Evolutionary conservation across 108 stramenopile species (phyloP), one percentile per base, ranked within the genome.

Genomic region (Conticribra guillardii): DNA sequence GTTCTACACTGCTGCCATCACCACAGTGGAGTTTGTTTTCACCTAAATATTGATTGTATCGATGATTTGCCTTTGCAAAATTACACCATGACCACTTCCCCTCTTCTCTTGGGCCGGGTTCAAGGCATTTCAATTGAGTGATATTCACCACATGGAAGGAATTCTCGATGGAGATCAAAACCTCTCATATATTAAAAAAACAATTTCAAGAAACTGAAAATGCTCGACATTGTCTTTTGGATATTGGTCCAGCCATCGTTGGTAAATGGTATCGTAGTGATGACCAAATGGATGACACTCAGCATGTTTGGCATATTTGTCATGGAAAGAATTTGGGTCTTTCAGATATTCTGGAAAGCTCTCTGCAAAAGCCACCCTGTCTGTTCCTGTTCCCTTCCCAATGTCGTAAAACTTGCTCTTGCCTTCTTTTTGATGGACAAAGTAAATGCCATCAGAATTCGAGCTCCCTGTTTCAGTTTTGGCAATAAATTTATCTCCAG

Each of bases 1-100:
- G 66, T 2, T 62, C 49, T n/a, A 73, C 57, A 23, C 80, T 49
- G 41, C n/a, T 62, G 3, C 71, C 87, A 65, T 87, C 87, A 17
- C 82, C 84, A 56, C 87, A 87, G 64, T 87, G 87, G 46, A 84
- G 41, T 48, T 67, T 64, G 63, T 79, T 60, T 11, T 56, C 69
- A 4, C 69, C 73, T 29, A 84, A 52, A 21, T 80, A 62, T 33
- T 58, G 48, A 48, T 84, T 46, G 30, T 84, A 87, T 11, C 60
- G 30, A 29, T 49, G 51, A 33, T 69, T 70, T n/a, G 74, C 62
- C 18, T 73, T 62, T 0, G 85, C 85, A 72, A 84, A 87, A 34
- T 84, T 87, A 2, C 69, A 83, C 76, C 80, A 85, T 21, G 85
- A 83, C 85, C 85, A 87, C 45, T 87, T 87, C 3, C 83, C 83